A percentile compares a stretch with the other conserved stretches of the same genome.
These are phyloP conservation scores for Botrytis fabae DNA, from an alignment of 2,329 filamentous ascomycete genomes.

Conservation along the genomic window DNA sequence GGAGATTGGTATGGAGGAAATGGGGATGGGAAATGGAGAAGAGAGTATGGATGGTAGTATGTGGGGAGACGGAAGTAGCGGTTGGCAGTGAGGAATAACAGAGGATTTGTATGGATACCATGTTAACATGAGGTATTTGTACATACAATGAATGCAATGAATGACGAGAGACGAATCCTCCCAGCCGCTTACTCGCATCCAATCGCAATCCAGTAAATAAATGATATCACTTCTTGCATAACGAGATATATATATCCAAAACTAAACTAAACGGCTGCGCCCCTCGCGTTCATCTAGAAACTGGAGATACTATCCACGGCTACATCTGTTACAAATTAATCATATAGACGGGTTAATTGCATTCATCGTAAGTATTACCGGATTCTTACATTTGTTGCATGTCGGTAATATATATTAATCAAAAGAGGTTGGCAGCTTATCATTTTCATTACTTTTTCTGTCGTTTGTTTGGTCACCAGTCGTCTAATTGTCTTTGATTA, in stretches of 20 bases:
- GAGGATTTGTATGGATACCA: neutral
- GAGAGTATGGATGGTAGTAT: conserved; percentile 20
- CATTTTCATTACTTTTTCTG: neutral
- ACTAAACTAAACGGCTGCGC: neutral
- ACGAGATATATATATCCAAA: neutral
- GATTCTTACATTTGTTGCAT: conserved; percentile 10
- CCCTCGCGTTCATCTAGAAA: neutral
- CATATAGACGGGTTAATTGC: neutral
- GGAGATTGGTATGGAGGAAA: conserved; percentile 47
- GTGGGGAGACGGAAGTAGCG: conserved; percentile 16
- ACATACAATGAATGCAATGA: neutral
- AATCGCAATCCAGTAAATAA: neutral
- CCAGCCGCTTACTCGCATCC: neutral
- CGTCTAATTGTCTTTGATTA: neutral
- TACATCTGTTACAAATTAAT: neutral
- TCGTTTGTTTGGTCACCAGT: neutral
- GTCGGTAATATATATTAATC: conserved; percentile 11
- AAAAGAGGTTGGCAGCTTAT: conserved; percentile 12
- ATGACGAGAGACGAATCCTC: neutral
- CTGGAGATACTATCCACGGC: neutral
- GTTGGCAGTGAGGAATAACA: neutral
- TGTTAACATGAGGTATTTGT: neutral
- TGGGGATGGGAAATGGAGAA: conserved; percentile 32
- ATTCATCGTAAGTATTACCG: neutral
- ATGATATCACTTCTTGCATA: neutral